phyloP scores from a whole-genome alignment of 805 yeast genomes.

The Pichia californica region DNA sequence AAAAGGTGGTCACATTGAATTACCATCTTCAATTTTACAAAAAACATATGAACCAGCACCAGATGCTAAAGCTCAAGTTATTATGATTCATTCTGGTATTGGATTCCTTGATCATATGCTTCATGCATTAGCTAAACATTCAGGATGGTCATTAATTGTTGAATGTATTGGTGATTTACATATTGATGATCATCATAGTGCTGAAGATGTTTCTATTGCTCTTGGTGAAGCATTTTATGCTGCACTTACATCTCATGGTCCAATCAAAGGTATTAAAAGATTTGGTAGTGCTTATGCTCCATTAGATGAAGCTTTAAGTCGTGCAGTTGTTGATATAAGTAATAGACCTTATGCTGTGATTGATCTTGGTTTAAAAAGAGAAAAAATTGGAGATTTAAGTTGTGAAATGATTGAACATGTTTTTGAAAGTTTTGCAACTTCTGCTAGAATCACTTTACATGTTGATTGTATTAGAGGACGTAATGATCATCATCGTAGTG shows the following conservation, averaged over 20 bases:
- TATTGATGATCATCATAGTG: conserved; percentile 95
- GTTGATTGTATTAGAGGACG: conserved; percentile 91
- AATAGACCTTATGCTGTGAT: conserved; percentile 89
- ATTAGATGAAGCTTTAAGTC: conserved; percentile 87
- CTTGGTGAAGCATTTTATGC: conserved; percentile 83
- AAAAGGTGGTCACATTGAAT: conserved; percentile 74
- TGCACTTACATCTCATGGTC: conserved; percentile 60
- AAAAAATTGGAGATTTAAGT: conserved; percentile 84
- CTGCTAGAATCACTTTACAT: conserved; percentile 85
- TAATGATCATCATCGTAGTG: conserved; percentile 96
- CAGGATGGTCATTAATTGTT: conserved; percentile 89
- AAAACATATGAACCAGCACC: conserved; percentile 15
- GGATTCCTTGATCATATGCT: conserved; percentile 97
- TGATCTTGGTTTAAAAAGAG: conserved; percentile 85
- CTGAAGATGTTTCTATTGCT: conserved; percentile 94
- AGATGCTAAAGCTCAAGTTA: conserved; percentile 62
- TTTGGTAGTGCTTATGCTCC: conserved; percentile 95
- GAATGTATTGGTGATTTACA: conserved; percentile 93
- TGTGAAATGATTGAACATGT: conserved; percentile 99
- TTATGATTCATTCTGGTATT: conserved; percentile 81
- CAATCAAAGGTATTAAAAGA: conserved; percentile 82
- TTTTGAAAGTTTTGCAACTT: conserved; percentile 87
- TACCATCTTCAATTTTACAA: conserved; percentile 53
- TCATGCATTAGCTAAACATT: conserved; percentile 93
- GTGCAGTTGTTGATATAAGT: conserved; percentile 94